These are phyloP conservation scores for Margaritispora aquatica DNA, from an alignment of 495 filamentous ascomycete species.

Conservation along the genomic window DNA sequence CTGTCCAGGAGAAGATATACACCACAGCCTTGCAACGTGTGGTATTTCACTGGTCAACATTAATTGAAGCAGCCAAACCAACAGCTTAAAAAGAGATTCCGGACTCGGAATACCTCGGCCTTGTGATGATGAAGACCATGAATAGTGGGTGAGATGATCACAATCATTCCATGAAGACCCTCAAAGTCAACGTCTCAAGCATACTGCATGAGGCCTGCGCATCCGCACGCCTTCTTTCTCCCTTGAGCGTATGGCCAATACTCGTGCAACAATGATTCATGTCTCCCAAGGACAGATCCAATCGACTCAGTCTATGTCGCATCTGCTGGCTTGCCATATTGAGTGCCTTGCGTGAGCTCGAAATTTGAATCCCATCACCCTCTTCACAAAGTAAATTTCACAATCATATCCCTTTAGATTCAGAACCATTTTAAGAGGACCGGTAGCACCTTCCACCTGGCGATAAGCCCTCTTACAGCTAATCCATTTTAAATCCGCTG, in stretches of 20 bases:
- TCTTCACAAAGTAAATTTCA: too few species aligned
- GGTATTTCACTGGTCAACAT: slow-evolving; percentile 14
- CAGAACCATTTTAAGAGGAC: too few species aligned
- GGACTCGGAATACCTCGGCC: slow-evolving; percentile 13
- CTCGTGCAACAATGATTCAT: neutral
- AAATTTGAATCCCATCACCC: neutral
- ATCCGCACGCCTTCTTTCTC: neutral
- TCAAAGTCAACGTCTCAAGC: neutral
- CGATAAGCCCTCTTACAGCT: too few species aligned
- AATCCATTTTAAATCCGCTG: too few species aligned
- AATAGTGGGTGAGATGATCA: neutral
- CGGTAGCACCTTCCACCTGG: too few species aligned
- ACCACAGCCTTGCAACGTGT: slow-evolving; percentile 20
- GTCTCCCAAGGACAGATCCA: neutral
- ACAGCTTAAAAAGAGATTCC: neutral
- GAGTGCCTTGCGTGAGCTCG: neutral
- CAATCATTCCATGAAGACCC: neutral
- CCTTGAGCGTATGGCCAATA: neutral
- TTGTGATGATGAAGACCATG: slow-evolving; percentile 7
- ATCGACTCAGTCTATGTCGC: neutral
- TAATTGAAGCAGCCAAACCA: neutral
- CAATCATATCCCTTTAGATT: too few species aligned
- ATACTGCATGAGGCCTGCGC: neutral
- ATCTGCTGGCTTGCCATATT: neutral
- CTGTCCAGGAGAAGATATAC: neutral